Percentiles rank a stretch among this genome's conserved stretches.
Evolutionary conservation across 2,329 filamentous ascomycete species (phyloP).

Genomic region (Colletotrichum sp.): DNA sequence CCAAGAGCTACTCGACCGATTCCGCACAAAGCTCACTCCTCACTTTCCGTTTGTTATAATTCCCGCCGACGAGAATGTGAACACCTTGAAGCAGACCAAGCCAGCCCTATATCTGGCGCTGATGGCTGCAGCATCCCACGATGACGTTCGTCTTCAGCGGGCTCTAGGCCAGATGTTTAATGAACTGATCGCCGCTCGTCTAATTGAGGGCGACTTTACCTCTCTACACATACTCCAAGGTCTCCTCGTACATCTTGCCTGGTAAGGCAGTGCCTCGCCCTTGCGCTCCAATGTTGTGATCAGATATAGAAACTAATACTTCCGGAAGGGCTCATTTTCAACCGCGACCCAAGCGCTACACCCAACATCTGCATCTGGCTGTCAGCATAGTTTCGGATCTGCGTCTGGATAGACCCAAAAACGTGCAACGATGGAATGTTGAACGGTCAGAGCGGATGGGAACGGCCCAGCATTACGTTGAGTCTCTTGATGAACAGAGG

Average conservation of each 20-base stretch:
- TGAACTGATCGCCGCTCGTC: constrained; percentile 26
- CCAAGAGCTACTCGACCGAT: constrained; percentile 29
- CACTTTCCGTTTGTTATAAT: constrained; percentile 35
- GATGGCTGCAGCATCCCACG: constrained; percentile 28
- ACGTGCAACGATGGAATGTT: constrained; percentile 31
- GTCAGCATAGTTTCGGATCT: constrained; percentile 35
- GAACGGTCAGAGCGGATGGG: constrained; percentile 13
- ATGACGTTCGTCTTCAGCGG: constrained; percentile 28
- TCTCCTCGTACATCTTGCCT: constrained; percentile 34
- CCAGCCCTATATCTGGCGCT: constrained; percentile 32
- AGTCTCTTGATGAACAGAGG: constrained; percentile 30
- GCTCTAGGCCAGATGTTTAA: constrained; percentile 31
- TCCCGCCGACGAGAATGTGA: constrained; percentile 18
- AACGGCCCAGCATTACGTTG: not conserved
- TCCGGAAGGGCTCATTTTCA: constrained; percentile 35
- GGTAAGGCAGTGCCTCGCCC: constrained; percentile 24
- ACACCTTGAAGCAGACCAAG: constrained; percentile 25
- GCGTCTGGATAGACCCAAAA: constrained; percentile 32
- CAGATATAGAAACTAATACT: not conserved
- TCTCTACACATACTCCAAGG: constrained; percentile 34
- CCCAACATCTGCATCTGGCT: constrained; percentile 34
- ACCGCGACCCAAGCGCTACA: constrained; percentile 29
- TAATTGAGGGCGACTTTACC: constrained; percentile 29
- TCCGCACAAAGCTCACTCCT: constrained; percentile 27
- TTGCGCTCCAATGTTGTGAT: not conserved